Percentiles rank a stretch among this genome's conserved stretches.
Conservation (phyloP, 192 early-diverging fungal species). For the Diversispora epigaea region DNA sequence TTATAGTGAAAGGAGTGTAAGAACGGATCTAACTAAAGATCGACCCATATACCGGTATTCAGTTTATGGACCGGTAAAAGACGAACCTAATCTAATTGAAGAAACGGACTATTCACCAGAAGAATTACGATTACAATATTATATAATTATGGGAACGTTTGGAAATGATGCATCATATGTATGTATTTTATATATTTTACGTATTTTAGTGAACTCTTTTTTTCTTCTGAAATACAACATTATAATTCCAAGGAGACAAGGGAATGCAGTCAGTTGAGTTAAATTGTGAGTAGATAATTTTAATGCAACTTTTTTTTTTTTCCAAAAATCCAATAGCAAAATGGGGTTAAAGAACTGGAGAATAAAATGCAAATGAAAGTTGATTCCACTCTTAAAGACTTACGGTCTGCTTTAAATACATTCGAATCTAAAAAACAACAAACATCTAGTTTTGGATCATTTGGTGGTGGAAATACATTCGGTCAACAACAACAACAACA, state of each 20-base stretch:
- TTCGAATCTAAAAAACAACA: slow-evolving; percentile 15
- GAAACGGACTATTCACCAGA: slow-evolving; percentile 62
- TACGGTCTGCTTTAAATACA: background rate
- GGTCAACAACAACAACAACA: slow-evolving; percentile 11
- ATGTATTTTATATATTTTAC: slow-evolving; percentile 13
- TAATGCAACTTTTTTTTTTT: background rate
- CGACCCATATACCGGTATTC: slow-evolving; percentile 52
- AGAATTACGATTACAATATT: slow-evolving; percentile 54
- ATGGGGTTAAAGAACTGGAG: slow-evolving; percentile 11
- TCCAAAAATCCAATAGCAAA: background rate
- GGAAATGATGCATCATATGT: slow-evolving; percentile 34
- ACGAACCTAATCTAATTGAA: slow-evolving; percentile 54
- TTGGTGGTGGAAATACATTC: background rate
- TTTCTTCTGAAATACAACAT: background rate
- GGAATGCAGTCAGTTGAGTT: background rate
- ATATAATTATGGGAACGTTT: slow-evolving; percentile 27
- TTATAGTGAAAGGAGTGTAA: slow-evolving; percentile 43
- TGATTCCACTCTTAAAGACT: slow-evolving; percentile 1
- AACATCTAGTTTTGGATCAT: background rate
- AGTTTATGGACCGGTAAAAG: slow-evolving; percentile 53
- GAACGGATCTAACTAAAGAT: slow-evolving; percentile 38
- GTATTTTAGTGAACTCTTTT: background rate
- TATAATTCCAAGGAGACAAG: background rate
- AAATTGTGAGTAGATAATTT: background rate
- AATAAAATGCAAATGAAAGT: background rate